Conservation (phyloP, 352 stramenopile genomes). For the Phytophthora idaei region DNA sequence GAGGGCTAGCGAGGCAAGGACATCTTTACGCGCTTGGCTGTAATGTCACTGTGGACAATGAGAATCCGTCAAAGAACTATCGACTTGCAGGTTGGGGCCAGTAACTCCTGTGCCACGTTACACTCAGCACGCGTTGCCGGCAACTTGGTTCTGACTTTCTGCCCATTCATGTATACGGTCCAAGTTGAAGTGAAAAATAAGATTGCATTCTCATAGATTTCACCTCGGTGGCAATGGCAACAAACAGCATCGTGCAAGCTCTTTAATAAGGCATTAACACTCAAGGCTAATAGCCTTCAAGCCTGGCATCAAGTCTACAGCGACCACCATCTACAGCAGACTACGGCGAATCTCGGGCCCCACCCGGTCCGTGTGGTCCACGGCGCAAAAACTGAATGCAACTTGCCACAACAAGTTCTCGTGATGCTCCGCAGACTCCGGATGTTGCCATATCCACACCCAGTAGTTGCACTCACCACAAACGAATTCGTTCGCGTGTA, state of each 20-base stretch:
- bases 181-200: constrained; percentile 24
- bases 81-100: too few relatives aligned
- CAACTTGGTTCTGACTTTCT: background rate
- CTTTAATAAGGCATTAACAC: background rate
- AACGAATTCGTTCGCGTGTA: constrained; percentile 2
- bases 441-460: constrained; percentile 22
- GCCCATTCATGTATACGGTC: constrained; percentile 3
- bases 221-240: background rate
- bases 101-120: constrained; percentile 11
- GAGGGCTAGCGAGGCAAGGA: background rate
- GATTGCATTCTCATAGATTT: constrained; percentile 1
- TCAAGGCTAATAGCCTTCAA: background rate
- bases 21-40: too few relatives aligned
- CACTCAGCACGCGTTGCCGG: constrained; percentile 7
- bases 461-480: constrained; percentile 12
- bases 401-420: constrained; percentile 8
- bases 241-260: background rate
- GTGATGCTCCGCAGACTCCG: constrained; percentile 15
- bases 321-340: constrained; percentile 6
- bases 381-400: background rate
- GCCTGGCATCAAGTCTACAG: background rate
- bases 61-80: too few relatives aligned
- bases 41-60: too few relatives aligned
- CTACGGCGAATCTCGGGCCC: constrained; percentile 1
- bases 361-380: constrained; percentile 23